Conservation (phyloP, 768 basidiomycete species). For the Cantharellus anzutake region DNA sequence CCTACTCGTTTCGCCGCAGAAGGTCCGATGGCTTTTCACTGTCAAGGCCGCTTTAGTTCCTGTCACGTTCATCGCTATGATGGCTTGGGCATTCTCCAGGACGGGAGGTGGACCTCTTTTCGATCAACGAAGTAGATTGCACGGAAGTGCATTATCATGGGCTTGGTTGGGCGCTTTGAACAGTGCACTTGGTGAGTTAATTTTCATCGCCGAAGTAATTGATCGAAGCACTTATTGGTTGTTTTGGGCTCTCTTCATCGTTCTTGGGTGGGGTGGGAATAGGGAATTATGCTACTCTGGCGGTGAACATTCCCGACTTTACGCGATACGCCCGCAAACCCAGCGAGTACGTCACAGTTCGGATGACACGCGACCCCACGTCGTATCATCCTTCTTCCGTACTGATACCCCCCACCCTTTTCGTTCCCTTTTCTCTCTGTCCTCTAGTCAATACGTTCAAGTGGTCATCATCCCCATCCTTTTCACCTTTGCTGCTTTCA, state of each 20-base stretch:
- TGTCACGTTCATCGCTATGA: conserved; percentile 43
- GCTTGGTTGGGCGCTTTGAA: conserved; percentile 65
- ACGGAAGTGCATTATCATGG: conserved; percentile 43
- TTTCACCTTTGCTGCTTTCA: conserved; percentile 60
- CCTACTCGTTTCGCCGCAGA: conserved; percentile 58
- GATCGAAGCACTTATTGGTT: too few species aligned
- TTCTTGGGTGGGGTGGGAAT: too few species aligned
- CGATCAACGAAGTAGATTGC: conserved; percentile 28
- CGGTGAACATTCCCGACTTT: conserved; percentile 64
- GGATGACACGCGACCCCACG: not conserved
- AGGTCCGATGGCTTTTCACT: conserved; percentile 57
- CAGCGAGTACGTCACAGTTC: conserved; percentile 27
- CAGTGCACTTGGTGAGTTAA: conserved; percentile 47
- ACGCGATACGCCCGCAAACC: conserved; percentile 48
- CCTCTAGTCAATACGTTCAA: conserved; percentile 48
- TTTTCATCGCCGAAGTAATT: too few species aligned
- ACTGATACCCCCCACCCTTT: not conserved
- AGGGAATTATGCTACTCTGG: not conserved
- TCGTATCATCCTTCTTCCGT: not conserved
- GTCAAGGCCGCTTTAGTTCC: conserved; percentile 47
- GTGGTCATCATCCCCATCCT: conserved; percentile 53
- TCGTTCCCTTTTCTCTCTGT: not conserved
- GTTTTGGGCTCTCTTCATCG: too few species aligned
- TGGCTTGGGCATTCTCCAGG: conserved; percentile 63
- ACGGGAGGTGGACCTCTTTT: conserved; percentile 39